Evolutionary conservation across 2,329 filamentous ascomycete species (phyloP).

Genomic region (Neopestalotiopsis clavispora): DNA sequence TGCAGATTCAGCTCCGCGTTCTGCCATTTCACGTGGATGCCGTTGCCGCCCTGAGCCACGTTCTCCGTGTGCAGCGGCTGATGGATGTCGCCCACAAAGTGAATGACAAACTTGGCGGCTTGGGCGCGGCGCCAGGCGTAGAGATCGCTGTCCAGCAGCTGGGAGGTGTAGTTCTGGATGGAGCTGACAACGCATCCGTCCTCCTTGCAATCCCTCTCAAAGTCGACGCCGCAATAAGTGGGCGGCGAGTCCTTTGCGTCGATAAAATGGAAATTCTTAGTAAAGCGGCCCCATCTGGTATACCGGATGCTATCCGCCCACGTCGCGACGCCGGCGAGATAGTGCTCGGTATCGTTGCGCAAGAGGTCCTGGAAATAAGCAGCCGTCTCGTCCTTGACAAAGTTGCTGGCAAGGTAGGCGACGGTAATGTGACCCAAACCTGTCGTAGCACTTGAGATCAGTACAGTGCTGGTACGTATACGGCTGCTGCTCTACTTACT

Average conservation of each 20-base stretch:
- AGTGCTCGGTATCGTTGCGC: constrained; percentile 57
- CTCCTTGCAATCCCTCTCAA: constrained; percentile 65
- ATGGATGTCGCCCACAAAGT: constrained; percentile 74
- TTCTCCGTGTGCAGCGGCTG: constrained; percentile 72
- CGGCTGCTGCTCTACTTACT: constrained; percentile 36
- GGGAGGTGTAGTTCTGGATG: constrained; percentile 64
- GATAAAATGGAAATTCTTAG: constrained; percentile 70
- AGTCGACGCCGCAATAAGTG: constrained; percentile 61
- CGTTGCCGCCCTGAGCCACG: constrained; percentile 69
- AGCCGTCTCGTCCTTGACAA: constrained; percentile 62
- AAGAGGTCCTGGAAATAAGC: constrained; percentile 63
- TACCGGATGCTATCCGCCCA: constrained; percentile 73
- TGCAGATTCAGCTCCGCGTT: constrained; percentile 67
- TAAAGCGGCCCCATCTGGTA: constrained; percentile 66
- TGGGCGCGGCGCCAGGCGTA: constrained; percentile 53
- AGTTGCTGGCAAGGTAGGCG: constrained; percentile 65
- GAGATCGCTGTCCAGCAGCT: constrained; percentile 53
- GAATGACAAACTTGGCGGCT: constrained; percentile 69
- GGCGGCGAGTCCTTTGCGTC: constrained; percentile 70
- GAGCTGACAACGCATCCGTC: constrained; percentile 67
- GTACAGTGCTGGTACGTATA: not conserved
- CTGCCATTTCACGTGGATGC: constrained; percentile 67
- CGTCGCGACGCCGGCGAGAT: constrained; percentile 66
- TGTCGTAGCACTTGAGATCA: constrained; percentile 38
- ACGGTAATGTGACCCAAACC: constrained; percentile 70